Base-by-base conservation (phyloP, 306 rosid species). In the Betula pendula region DNA sequence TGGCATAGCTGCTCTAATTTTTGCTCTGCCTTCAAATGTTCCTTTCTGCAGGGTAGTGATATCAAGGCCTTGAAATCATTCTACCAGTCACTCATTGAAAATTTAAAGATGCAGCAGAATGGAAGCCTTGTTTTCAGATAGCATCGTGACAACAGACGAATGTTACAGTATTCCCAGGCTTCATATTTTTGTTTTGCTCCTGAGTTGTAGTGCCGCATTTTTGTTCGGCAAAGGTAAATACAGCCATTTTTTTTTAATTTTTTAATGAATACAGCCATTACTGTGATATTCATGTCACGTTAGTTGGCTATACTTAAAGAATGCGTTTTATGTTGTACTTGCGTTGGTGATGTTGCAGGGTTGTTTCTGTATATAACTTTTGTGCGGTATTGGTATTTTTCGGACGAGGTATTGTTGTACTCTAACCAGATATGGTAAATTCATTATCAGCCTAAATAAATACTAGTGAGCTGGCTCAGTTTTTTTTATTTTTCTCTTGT, bases 111-210 rank as follows among this genome's bases (percentile, higher is more conserved):
- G 76, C 98, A 90, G 85, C 94, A 86, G 85, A 93, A 93, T 70
- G 98, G 95, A 71, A 93, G 89, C 81, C 90, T 89, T 76, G 89
- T 86, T 83, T 91, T 90, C 82, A 90, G 98, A 90, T 95, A 95
- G 97, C 97, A 88, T 84, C n/a, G 49, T 49, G 76, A 56, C 49
- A n/a, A 62, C 59, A 74, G 75, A 68, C 62, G 78, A 71, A 40
- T 44, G 67, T 60, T 25, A 4, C 8, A 20, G 25, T 60, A 67
- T 22, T 72, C 69, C 25, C 65, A n/a, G 24, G 81, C 82, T 78
- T 67, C 55, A 43, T 31, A 81, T 80, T 76, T 75, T 45, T 48
- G 25, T 78, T 73, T 22, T 75, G 77, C 70, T 79, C 73, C 74
- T 71, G 72, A 74, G 68, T 59, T 56, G 76, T 77, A 80, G 75